Evolutionary conservation across 495 filamentous ascomycete species (phyloP).

Genomic region (Talaromyces adpressus): DNA sequence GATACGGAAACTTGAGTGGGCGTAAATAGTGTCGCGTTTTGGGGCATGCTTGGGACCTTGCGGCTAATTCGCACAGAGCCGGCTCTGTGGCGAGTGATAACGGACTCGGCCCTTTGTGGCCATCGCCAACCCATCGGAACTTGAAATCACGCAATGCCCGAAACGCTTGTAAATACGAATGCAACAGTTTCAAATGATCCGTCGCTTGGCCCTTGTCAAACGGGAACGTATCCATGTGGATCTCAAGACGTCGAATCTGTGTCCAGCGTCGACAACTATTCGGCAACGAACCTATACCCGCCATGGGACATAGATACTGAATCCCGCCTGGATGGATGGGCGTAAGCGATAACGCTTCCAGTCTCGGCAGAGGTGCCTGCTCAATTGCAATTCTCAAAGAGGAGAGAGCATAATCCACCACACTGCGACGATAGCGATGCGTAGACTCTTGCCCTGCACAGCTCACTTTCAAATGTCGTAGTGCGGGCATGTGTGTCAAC

Average conservation of each 20-base stretch:
- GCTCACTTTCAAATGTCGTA: slow-evolving; percentile 62
- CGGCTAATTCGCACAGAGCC: slow-evolving; percentile 33
- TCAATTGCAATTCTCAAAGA: slow-evolving; percentile 71
- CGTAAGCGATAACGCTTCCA: slow-evolving; percentile 57
- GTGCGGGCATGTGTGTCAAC: slow-evolving; percentile 51
- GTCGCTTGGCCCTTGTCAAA: slow-evolving; percentile 44
- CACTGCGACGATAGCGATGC: slow-evolving; percentile 62
- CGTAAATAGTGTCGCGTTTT: slow-evolving; percentile 27
- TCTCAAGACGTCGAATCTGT: slow-evolving; percentile 61
- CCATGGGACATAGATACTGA: slow-evolving; percentile 58
- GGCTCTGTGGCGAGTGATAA: slow-evolving; percentile 57
- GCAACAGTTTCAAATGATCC: slow-evolving; percentile 70
- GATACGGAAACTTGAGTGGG: slow-evolving; percentile 48
- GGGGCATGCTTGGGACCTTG: slow-evolving; percentile 14
- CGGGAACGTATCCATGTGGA: slow-evolving; percentile 60
- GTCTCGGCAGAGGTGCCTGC: slow-evolving; percentile 48
- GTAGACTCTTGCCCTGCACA: slow-evolving; percentile 61
- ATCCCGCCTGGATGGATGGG: slow-evolving; percentile 62
- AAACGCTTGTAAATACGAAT: slow-evolving; percentile 63
- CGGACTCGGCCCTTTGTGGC: slow-evolving; percentile 53
- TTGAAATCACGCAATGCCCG: slow-evolving; percentile 53
- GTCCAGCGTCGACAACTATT: slow-evolving; percentile 58
- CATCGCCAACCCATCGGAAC: slow-evolving; percentile 62
- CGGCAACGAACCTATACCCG: slow-evolving; percentile 60
- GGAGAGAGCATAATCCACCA: slow-evolving; percentile 77